phyloP scores from a whole-genome alignment of 768 basidiomycete genomes.

The Clitopilus hobsonii region DNA sequence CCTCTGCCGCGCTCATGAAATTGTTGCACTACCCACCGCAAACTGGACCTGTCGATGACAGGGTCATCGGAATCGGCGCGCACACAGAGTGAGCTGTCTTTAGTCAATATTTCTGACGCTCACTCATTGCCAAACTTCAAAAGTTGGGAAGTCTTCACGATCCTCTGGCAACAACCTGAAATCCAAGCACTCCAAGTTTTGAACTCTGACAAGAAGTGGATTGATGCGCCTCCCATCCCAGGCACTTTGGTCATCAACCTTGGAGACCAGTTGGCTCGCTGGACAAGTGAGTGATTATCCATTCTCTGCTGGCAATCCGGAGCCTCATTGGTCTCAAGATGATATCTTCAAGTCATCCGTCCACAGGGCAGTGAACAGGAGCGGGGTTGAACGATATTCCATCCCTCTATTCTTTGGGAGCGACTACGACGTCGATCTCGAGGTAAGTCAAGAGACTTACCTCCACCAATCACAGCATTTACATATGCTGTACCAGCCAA shows the following conservation, averaged over 20 bases:
- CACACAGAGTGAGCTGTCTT: slow-evolving; percentile 56
- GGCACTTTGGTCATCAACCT: slow-evolving; percentile 84
- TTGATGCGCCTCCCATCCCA: slow-evolving; percentile 71
- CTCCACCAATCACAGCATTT: neutral
- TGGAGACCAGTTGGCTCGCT: slow-evolving; percentile 83
- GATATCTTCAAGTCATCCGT: slow-evolving; percentile 88
- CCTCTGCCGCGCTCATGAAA: slow-evolving; percentile 82
- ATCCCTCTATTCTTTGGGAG: slow-evolving; percentile 90
- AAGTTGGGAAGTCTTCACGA: slow-evolving; percentile 76
- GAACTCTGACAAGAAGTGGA: slow-evolving; percentile 75
- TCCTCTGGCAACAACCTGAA: slow-evolving; percentile 75
- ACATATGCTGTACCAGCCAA: slow-evolving; percentile 30
- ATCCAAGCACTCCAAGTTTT: slow-evolving; percentile 79
- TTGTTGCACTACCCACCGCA: slow-evolving; percentile 74
- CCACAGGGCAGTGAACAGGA: slow-evolving; percentile 80
- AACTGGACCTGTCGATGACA: slow-evolving; percentile 36
- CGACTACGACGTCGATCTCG: slow-evolving; percentile 77
- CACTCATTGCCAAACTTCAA: neutral
- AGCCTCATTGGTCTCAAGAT: slow-evolving; percentile 38
- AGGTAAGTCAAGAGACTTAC: slow-evolving; percentile 51
- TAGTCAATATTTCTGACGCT: neutral
- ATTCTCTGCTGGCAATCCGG: neutral
- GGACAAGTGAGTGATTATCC: slow-evolving; percentile 64
- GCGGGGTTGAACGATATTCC: slow-evolving; percentile 68
- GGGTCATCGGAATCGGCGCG: slow-evolving; percentile 69